Evolutionary conservation across 192 early-diverging fungal genomes (phyloP).

Genomic region (Glomus cerebriforme): DNA sequence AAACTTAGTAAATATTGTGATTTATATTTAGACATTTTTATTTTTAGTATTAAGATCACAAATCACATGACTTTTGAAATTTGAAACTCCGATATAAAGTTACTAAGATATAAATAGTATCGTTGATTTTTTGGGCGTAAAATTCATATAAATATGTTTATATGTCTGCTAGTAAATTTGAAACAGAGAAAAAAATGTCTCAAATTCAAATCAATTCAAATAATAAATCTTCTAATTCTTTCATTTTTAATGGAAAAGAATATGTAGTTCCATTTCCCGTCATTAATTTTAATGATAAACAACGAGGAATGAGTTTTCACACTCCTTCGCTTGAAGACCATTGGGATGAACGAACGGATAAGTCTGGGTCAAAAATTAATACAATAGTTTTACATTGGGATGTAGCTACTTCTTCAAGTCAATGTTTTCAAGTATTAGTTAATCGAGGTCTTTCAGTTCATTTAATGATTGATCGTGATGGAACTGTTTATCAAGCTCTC

Average conservation of each 20-base stretch:
- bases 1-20: too few species aligned
- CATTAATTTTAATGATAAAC: not conserved
- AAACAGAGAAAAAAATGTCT: too few species aligned
- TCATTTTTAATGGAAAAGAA: not conserved
- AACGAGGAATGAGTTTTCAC: conserved; percentile 7
- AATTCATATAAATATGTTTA: too few species aligned
- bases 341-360: not conserved
- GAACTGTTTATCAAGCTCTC: not conserved
- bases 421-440: not conserved
- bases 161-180: too few species aligned
- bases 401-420: not conserved
- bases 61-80: too few species aligned
- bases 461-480: not conserved
- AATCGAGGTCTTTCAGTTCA: not conserved
- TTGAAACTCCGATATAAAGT: too few species aligned
- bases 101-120: too few species aligned
- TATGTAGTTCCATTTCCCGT: not conserved
- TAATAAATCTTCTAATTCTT: not conserved
- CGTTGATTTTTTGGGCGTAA: too few species aligned
- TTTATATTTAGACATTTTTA: too few species aligned
- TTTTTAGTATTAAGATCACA: too few species aligned
- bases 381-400: not conserved
- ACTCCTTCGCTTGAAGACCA: not conserved
- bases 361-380: not conserved
- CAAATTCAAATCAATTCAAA: too few species aligned